These are phyloP conservation scores for Uronychia binucleata DNA, from an alignment of 73 alveolate species.

Conservation along the genomic window DNA sequence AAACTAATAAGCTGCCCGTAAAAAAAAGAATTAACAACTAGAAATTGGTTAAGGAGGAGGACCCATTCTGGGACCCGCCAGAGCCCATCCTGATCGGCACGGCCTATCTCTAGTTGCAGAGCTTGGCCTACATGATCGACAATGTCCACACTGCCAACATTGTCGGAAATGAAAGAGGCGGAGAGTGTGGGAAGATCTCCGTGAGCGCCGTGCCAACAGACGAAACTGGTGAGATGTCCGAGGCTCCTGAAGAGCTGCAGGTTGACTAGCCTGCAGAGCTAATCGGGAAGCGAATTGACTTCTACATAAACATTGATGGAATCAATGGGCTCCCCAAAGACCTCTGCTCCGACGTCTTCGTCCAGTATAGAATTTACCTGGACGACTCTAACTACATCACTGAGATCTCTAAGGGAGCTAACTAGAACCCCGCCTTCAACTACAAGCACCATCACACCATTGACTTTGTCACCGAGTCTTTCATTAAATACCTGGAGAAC, in stretches of 20 bases:
- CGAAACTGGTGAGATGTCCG: conserved; percentile 53
- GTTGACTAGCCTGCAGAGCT: conserved; percentile 61
- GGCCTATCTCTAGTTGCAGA: conserved; percentile 59
- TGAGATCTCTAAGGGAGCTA: conserved; percentile 9
- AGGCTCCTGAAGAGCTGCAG: conserved; percentile 48
- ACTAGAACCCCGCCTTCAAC: conserved; percentile 27
- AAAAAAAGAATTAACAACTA: no score
- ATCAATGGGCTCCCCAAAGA: conserved; percentile 52
- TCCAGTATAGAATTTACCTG: conserved; percentile 30
- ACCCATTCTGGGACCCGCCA: conserved; percentile 90
- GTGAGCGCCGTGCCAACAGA: conserved; percentile 60
- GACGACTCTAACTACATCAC: conserved; percentile 24
- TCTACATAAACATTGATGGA: conserved; percentile 37
- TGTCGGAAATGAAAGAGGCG: conserved; percentile 14
- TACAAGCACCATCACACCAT: conserved; percentile 27
- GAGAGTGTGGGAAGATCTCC: conserved; percentile 32
- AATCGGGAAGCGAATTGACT: conserved; percentile 52
- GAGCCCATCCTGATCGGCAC: conserved; percentile 79
- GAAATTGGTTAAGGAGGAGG: conserved; percentile 53
- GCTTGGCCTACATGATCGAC: conserved; percentile 68
- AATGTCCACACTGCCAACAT: conserved; percentile 48
- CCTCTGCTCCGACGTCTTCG: conserved; percentile 54
- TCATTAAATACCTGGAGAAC: conserved; percentile 12
- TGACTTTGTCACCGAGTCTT: conserved; percentile 36
- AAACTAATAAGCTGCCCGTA: conserved; percentile 54